Evolutionary conservation across 306 rosid species (phyloP), one percentile per base, ranked within the genome.

Genomic region (Lathyrus oleraceus): DNA sequence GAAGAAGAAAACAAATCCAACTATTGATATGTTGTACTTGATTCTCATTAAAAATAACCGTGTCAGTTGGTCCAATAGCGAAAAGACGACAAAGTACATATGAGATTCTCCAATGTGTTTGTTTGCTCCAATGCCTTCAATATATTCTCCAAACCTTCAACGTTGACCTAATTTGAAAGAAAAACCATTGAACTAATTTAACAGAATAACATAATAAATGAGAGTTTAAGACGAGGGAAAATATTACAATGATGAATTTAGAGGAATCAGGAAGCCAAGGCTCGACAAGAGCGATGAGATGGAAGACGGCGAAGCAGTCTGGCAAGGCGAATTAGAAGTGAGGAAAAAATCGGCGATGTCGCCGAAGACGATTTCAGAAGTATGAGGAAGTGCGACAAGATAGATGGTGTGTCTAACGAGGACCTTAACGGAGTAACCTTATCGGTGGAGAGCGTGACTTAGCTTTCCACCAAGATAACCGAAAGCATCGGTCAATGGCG

Each of bases 181-280:
- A 43, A 30, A 10, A 57, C 42, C 6, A 36, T 30, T 70, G 23
- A 17, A 8, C 16, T 19, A 1, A 51, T 10, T 52, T 19, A 52
- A 25, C 38, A 2, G 61, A 56, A 25, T 59, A 5, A 49, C 1
- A 38, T 21, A 45, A 3, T 54, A 0, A 36, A 39, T 25, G n/a
- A n/a, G n/a, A n/a, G n/a, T 54, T 1, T 16, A 39, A n/a, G 3
- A 28, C 1, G 12, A 39, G 23, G 56, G 39, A n/a, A 38, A 35
- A 17, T 10, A 70, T 85, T 76, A 94, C 96, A 10, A 88, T 43
- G 79, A 74, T 36, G 81, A 90, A 81, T 63, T 81, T 84, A 51
- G 96, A 85, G 69, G 97, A 92, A 69, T 88, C 90, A 10, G 98
- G 97, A 53, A 90, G 96, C 98, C 98, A 94, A 39, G 97, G 96